Evolutionary conservation across 306 rosid genomes (phyloP).

Genomic region (Glycyrrhiza uralensis): DNA sequence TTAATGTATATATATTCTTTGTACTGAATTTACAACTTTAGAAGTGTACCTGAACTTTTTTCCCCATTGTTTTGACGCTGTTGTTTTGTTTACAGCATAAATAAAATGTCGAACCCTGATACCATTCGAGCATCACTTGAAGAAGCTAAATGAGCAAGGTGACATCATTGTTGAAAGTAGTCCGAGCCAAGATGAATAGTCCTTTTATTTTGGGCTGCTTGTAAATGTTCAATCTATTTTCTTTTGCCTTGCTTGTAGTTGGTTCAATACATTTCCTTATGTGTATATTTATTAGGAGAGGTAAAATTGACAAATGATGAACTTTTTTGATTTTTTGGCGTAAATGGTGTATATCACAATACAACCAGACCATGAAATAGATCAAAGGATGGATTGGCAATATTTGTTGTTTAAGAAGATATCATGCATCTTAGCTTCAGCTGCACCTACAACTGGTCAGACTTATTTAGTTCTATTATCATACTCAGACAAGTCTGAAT

Average conservation of each 20-base stretch:
- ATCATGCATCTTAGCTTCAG: neutral
- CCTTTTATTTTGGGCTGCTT: neutral
- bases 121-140: conserved; percentile 50
- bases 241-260: neutral
- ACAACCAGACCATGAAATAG: neutral
- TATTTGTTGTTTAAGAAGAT: neutral
- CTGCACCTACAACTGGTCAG: no score
- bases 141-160: conserved; percentile 51
- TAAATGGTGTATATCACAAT: neutral
- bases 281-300: neutral
- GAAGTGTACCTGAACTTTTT: neutral
- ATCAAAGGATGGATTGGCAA: neutral
- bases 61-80: neutral
- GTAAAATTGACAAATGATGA: neutral
- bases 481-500: no score
- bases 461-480: no score
- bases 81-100: conserved; percentile 41
- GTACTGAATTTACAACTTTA: neutral
- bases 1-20: neutral
- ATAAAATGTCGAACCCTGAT: conserved; percentile 40
- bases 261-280: neutral
- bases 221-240: conserved; percentile 9
- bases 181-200: neutral
- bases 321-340: neutral
- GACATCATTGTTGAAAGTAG: neutral